Base-by-base conservation (phyloP, 768 basidiomycete genomes). In the Suillus discolor region DNA sequence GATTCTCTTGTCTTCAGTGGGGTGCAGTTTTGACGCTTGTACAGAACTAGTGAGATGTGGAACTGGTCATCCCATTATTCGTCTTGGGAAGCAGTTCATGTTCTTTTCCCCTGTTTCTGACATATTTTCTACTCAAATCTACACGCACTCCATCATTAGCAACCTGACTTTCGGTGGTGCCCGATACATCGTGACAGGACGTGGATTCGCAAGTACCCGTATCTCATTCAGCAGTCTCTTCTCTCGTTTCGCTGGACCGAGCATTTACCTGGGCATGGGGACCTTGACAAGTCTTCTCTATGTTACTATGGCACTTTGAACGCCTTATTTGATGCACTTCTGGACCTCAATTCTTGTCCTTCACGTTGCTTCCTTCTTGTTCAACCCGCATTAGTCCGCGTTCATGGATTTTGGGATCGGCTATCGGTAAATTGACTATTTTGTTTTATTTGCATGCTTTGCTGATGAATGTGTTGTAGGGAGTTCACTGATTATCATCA, bases 331-430 rank as follows among this genome's bases (percentile, higher is more conserved):
- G 72, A 90, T 96, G 75, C 99, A 99, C 83, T 99, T 99, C 85
- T 99, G 97, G 97, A 77, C 97, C 62, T 96, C 97, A 53, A 94
- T 96, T 68, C 82, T 96, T 39, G 88, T 96, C 18, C 85, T 99
- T 12, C 98, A 96, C 73, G 79, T 98, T 69, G 91, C 97, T 38
- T 97, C 97, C 8, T 99, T 99, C 91, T 77, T 98, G 72, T 99
- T 99, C 87, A 99, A 99, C 76, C 97, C 97, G 20, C 97, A 99
- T 78, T 97, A 99, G 79, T 99, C 99, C 81, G 93, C 93, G n/a
- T 91, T 95, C 78, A 87, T 94, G 44, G 97, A 99, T 78, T 99
- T 96, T 79, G 87, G 99, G 77, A 93, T 99, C 74, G 97, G 99
- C 79, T 95, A 95, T 72, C 84, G 92, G 91, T 91, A 73, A 72